phyloP scores from a whole-genome alignment of 2,329 filamentous ascomycete genomes.

The Penicillium sp. region DNA sequence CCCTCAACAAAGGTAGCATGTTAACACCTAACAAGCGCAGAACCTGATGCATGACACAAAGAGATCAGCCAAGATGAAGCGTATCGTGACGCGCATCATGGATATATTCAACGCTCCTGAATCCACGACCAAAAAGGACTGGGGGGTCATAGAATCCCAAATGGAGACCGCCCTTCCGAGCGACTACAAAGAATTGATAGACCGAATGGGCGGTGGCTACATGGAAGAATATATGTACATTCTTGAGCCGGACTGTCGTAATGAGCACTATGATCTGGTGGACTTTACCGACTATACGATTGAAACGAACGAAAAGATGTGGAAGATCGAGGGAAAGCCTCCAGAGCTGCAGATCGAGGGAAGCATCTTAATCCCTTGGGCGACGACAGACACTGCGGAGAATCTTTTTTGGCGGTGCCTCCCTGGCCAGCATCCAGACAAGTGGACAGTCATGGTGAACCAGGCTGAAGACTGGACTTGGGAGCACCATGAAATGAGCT shows the following conservation, averaged over 20 bases:
- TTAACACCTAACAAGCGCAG: too few relatives aligned
- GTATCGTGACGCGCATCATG: background rate
- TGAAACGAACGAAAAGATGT: background rate
- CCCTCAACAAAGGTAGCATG: too few relatives aligned
- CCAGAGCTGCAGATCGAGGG: background rate
- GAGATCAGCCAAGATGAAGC: background rate
- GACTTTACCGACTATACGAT: background rate
- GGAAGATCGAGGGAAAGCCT: background rate
- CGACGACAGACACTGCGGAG: background rate
- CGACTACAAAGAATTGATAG: background rate
- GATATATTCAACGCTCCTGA: background rate
- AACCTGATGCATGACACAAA: too few relatives aligned
- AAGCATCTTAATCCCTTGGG: background rate
- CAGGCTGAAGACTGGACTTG: background rate
- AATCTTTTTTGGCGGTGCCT: background rate
- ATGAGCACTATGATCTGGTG: background rate
- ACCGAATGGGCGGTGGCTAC: background rate
- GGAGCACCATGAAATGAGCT: background rate
- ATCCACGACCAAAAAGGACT: background rate
- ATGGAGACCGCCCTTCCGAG: background rate
- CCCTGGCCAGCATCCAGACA: background rate
- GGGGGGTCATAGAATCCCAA: background rate
- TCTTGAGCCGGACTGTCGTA: background rate
- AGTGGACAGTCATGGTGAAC: background rate
- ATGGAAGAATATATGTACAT: background rate